These are phyloP conservation scores for Rhodamnia rubescens DNA, from an alignment of 345 rosid species.

Conservation along the genomic window DNA sequence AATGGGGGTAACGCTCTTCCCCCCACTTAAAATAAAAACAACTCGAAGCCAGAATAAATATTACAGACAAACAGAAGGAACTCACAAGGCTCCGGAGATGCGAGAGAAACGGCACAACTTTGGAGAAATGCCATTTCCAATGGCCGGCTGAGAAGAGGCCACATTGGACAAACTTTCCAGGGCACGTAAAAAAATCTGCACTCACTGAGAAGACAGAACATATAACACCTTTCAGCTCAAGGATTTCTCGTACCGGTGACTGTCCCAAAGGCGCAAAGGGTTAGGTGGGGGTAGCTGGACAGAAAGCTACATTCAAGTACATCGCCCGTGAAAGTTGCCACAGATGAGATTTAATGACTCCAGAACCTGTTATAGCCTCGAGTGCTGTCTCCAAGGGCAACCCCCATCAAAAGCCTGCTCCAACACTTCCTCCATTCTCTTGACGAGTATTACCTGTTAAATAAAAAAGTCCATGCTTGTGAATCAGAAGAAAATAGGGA, in stretches of 20 bases:
- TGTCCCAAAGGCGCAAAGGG: not conserved
- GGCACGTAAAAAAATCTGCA: not conserved
- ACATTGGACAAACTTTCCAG: not conserved
- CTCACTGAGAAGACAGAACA: not conserved
- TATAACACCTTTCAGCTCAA: not conserved
- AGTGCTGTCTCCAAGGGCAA: conserved; percentile 76
- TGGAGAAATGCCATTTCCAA: not conserved
- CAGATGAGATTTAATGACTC: not conserved
- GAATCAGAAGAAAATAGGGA: not conserved
- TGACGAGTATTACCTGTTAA: conserved; percentile 67
- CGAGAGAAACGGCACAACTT: not conserved
- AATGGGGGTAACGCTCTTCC: not conserved
- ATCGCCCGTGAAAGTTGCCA: not conserved
- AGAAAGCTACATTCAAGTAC: not conserved
- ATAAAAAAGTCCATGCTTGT: not conserved
- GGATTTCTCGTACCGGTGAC: not conserved
- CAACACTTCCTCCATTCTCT: conserved; percentile 90
- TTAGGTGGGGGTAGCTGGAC: not conserved
- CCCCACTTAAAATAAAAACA: not conserved
- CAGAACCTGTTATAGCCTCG: conserved; percentile 55
- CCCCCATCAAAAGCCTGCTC: conserved; percentile 96
- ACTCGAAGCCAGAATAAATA: not conserved
- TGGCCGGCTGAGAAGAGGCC: not conserved
- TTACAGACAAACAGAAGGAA: not conserved
- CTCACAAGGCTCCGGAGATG: not conserved